Evolutionary conservation across 106 monocot species (phyloP), one percentile per base, ranked within the genome.

Genomic region (Hemerocallis citrina): DNA sequence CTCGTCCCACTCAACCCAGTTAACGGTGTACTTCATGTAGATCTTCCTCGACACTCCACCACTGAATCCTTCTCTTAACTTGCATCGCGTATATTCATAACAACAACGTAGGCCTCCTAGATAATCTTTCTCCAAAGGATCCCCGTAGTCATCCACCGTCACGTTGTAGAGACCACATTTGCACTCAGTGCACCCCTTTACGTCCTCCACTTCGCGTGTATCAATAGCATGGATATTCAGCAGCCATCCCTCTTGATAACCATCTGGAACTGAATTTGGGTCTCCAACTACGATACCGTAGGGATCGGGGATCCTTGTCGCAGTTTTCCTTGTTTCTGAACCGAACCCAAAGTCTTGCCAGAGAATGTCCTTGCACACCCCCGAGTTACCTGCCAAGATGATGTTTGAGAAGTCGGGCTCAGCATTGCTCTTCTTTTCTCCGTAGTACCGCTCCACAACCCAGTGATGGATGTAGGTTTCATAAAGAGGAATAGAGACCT

Each of bases 391-490:
- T 3, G 30, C 62, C 8, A 46, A 17, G 7, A 72, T 66, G 10
- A 65, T 30, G 21, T 76, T 70, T 9, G 73, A 59, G 17, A 23
- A 32, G 2, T 63, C 23, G 10, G 4, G 13, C 3, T 47, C 43
- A 21, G 25, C 14, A 45, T 29, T 38, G 13, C 6, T 49, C 14
- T 3, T 44, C 34, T 63, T 71, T 1, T 22, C 15, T 5, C 41
- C 59, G 12, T 84, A 86, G 71, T 83, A 93, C 55, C 71, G 59
- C 1, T 32, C 34, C 6, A 93, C 59, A 5, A 74, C 56, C 92
- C 92, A 93, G 48, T 93, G 92, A 66, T 93, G 92, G 37, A 93
- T 73, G 45, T 93, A 93, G 5, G 92, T 81, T 49, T 93, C 87
- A 39, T 81, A 76, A 30, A 93, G 84, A 6, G 92, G 85, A 7